Percentiles rank a stretch among this genome's conserved stretches.
Conservation (phyloP, 441 rosid genomes). For the Pelargonium exstipulatum region DNA sequence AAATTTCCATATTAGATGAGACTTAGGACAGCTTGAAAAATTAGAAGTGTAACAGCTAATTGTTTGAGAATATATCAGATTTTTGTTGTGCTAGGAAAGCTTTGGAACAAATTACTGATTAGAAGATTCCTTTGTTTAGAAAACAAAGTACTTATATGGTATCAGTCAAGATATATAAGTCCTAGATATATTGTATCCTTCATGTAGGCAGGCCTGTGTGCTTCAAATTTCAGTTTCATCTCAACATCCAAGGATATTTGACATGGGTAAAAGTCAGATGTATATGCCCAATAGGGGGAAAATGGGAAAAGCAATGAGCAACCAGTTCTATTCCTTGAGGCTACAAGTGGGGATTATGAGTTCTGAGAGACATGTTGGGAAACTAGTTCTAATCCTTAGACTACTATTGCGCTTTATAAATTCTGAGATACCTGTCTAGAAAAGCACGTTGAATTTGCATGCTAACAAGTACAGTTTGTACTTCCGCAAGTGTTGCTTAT, state of each 20-base stretch:
- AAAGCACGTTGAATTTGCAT: neutral
- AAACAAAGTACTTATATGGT: too few relatives aligned
- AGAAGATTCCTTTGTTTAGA: neutral
- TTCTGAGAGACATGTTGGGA: neutral
- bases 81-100: neutral
- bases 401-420: neutral
- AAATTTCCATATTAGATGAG: neutral
- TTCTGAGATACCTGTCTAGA: neutral
- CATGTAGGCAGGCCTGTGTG: neutral
- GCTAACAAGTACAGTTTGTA: neutral
- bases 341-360: neutral
- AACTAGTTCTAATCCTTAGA: neutral
- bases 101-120: neutral
- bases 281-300: neutral
- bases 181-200: neutral
- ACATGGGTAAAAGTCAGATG: neutral
- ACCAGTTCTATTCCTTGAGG: neutral
- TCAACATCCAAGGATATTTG: neutral
- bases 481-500: slow-evolving; percentile 1
- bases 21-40: neutral
- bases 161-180: too few relatives aligned
- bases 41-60: neutral
- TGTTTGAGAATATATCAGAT: too few relatives aligned
- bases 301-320: neutral
- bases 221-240: neutral